Base-by-base conservation (phyloP, 129 eudicot species). In the Lonicera japonica region DNA sequence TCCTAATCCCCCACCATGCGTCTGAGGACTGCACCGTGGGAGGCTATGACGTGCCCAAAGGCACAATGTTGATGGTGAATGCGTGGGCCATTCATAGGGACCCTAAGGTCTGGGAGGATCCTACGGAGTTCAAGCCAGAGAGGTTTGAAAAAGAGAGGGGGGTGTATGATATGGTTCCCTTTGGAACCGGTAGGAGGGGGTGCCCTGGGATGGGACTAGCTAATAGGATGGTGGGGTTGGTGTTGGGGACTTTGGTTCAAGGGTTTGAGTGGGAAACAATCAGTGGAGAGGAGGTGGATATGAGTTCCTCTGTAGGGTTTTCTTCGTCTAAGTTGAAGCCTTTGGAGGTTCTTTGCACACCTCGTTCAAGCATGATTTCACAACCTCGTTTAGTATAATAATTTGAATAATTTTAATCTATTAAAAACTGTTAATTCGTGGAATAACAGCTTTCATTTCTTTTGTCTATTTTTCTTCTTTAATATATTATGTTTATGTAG, bases 201-300 rank as follows among this genome's bases (percentile, higher is more conserved):
- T 65, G 70, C 47, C 70, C 70, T 0, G 70, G 70, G 58, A 51
- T 40, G 8, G 52, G 39, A 8, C 36, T 65, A 8, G 70, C 58
- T 0, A 17, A 29, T 52, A 52, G 61, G 11, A 51, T 53, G 20
- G 19, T 65, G 36, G 70, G 52, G 13, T 36, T 65, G 50, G 60
- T n/a, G 0, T 20, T 65, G 61, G 70, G 61, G 39, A 51, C 46
- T 12, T 11, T 65, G 7, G 54, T 65, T 36, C 70, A 65, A 14
- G 60, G 18, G 10, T 65, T 65, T 21, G 70, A 65, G 60, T 65
- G 70, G 70, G 70, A 65, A 51, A 52, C 51, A 11, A 10, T 53
- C 17, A 52, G 70, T 5, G 38, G 3, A 15, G 70, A 65, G 61
- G 13, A 21, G 15, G 70, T 46, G 18, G 70, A 65, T 53, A 65